Percentiles rank a stretch among this genome's conserved stretches.
phyloP scores from a whole-genome alignment of 805 yeast genomes.

The Myxozyma sirexii region DNA sequence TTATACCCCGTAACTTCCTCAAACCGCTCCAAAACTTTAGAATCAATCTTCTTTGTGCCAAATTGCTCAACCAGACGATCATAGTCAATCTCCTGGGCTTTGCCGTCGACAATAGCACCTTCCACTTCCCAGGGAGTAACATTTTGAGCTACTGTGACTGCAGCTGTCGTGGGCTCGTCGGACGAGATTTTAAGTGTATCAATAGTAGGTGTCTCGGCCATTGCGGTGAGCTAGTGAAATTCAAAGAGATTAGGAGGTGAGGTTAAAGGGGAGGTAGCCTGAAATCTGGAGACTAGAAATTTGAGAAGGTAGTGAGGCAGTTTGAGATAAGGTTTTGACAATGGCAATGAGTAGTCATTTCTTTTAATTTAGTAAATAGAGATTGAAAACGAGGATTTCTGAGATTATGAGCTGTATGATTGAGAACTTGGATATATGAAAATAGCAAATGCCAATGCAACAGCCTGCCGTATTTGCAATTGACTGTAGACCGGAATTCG shows the following conservation, averaged over 20 bases:
- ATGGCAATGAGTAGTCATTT: background rate
- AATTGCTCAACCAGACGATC: conserved; percentile 83
- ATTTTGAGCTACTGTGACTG: conserved; percentile 50
- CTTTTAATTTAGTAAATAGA: too few species aligned
- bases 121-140: conserved; percentile 99
- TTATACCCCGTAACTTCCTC: conserved; percentile 79
- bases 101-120: conserved; percentile 96
- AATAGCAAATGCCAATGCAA: too few species aligned
- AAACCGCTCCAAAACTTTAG: conserved; percentile 76
- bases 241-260: background rate
- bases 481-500: too few species aligned
- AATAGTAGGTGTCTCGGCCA: conserved; percentile 20
- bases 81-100: conserved; percentile 88
- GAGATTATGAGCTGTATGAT: too few species aligned
- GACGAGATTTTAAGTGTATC: conserved; percentile 13
- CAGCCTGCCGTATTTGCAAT: too few species aligned
- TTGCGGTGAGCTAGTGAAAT: background rate
- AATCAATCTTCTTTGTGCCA: conserved; percentile 75
- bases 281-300: too few species aligned
- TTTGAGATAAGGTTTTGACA: background rate
- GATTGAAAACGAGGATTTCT: too few species aligned
- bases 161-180: conserved; percentile 2
- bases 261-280: background rate
- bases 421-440: too few species aligned
- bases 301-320: too few species aligned